A percentile compares a stretch with the other conserved stretches of the same genome.
Conservation (phyloP, 352 stramenopile species). For the Pythium rishiriense region DNA sequence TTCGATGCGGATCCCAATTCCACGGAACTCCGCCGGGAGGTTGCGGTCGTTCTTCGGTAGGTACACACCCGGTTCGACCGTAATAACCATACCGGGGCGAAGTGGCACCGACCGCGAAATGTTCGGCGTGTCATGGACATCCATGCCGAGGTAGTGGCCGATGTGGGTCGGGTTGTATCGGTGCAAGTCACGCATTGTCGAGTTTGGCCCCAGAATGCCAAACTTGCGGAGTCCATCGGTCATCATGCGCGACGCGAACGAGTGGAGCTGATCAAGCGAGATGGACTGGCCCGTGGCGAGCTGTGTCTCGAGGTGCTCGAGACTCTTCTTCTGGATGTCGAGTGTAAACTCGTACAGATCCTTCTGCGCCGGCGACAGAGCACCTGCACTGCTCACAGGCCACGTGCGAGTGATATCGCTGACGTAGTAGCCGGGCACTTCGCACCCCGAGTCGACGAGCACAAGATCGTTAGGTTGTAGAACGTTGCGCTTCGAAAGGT, state of each 20-base stretch:
- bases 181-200: conserved; percentile 58
- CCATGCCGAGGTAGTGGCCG: conserved; percentile 82
- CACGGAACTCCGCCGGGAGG: conserved; percentile 71
- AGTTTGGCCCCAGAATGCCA: conserved; percentile 52
- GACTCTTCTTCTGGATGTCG: conserved; percentile 74
- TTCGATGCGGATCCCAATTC: conserved; percentile 85
- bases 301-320: conserved; percentile 48
- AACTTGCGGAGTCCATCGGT: conserved; percentile 61
- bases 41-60: conserved; percentile 70
- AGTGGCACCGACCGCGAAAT: conserved; percentile 58
- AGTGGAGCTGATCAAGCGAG: conserved; percentile 72
- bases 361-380: conserved; percentile 46
- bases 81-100: conserved; percentile 78
- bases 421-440: conserved; percentile 75
- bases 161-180: conserved; percentile 89
- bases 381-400: conserved; percentile 42
- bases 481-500: conserved; percentile 71
- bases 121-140: conserved; percentile 81
- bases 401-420: conserved; percentile 86
- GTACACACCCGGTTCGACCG: conserved; percentile 82
- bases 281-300: conserved; percentile 52
- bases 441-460: conserved; percentile 82
- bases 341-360: conserved; percentile 79
- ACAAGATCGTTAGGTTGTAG: conserved; percentile 67
- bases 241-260: conserved; percentile 74